These are phyloP conservation scores for Chrysophaeum taylorii DNA, from an alignment of 352 stramenopile genomes.

Conservation along the genomic window DNA sequence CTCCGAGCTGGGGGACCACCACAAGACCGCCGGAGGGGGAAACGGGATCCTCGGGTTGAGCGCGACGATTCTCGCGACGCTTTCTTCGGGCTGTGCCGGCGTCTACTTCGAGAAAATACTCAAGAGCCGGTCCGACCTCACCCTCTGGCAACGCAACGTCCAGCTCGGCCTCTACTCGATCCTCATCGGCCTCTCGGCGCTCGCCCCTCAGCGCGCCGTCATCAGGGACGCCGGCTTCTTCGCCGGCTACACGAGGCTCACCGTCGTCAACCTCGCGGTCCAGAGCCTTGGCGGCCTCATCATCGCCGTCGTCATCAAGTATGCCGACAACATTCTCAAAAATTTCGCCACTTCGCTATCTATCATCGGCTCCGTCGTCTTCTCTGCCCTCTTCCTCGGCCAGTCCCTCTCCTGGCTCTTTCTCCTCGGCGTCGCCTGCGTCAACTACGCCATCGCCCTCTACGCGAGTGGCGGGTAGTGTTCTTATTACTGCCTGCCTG, in stretches of 20 bases:
- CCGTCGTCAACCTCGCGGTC: conserved; percentile 41
- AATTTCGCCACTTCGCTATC: conserved; percentile 72
- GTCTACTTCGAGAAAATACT: conserved; percentile 74
- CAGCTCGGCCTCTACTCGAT: conserved; percentile 72
- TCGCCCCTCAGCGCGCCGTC: conserved; percentile 47
- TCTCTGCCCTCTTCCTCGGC: conserved; percentile 66
- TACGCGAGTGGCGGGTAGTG: conserved; percentile 29
- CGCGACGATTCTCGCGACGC: conserved; percentile 54
- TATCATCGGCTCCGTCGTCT: conserved; percentile 63
- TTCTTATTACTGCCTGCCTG: too few species aligned
- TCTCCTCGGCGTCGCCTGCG: conserved; percentile 55
- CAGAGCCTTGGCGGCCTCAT: conserved; percentile 69
- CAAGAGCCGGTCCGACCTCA: conserved; percentile 54
- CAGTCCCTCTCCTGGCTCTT: conserved; percentile 61
- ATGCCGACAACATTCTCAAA: conserved; percentile 85
- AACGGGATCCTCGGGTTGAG: conserved; percentile 52
- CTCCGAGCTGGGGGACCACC: conserved; percentile 20
- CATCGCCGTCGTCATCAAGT: conserved; percentile 78
- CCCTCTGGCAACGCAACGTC: conserved; percentile 74
- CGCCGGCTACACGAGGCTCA: conserved; percentile 54
- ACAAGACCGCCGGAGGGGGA: conserved; percentile 17
- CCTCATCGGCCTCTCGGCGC: conserved; percentile 52
- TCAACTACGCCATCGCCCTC: conserved; percentile 44
- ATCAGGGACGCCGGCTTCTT: conserved; percentile 62
- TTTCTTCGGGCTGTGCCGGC: conserved; percentile 60